phyloP scores from a whole-genome alignment of 345 rosid genomes.

The Salix koriyanagi region DNA sequence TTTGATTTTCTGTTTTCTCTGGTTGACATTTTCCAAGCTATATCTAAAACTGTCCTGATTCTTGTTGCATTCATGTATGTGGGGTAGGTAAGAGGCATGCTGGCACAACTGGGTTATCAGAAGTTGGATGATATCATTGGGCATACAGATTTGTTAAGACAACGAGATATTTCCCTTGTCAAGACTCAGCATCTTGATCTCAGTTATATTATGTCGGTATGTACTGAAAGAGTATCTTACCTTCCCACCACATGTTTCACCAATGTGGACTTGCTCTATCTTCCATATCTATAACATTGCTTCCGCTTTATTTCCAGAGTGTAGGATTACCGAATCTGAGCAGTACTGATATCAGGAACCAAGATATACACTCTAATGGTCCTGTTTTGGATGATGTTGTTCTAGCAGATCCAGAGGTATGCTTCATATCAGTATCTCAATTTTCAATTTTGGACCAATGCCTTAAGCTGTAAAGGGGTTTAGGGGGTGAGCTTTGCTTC shows the following conservation, averaged over 20 bases:
- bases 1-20: neutral
- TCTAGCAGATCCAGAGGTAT: conserved; percentile 88
- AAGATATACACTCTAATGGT: conserved; percentile 84
- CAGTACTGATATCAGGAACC: conserved; percentile 87
- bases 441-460: neutral
- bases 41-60: neutral
- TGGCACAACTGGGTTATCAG: conserved; percentile 88
- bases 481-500: neutral
- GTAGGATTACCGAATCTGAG: conserved; percentile 83
- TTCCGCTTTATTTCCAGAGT: conserved; percentile 41
- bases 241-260: conserved; percentile 3
- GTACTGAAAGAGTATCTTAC: conserved; percentile 23
- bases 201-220: conserved; percentile 65
- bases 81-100: conserved; percentile 84
- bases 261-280: neutral
- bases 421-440: neutral
- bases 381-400: conserved; percentile 73
- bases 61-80: neutral
- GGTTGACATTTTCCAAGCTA: neutral
- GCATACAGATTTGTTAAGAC: conserved; percentile 66
- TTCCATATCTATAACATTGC: conserved; percentile 7
- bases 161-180: conserved; percentile 87
- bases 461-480: neutral
- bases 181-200: conserved; percentile 98
- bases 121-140: conserved; percentile 90